Evolutionary conservation across 2,329 filamentous ascomycete genomes (phyloP).

Genomic region (Plenodomus lindquistii): DNA sequence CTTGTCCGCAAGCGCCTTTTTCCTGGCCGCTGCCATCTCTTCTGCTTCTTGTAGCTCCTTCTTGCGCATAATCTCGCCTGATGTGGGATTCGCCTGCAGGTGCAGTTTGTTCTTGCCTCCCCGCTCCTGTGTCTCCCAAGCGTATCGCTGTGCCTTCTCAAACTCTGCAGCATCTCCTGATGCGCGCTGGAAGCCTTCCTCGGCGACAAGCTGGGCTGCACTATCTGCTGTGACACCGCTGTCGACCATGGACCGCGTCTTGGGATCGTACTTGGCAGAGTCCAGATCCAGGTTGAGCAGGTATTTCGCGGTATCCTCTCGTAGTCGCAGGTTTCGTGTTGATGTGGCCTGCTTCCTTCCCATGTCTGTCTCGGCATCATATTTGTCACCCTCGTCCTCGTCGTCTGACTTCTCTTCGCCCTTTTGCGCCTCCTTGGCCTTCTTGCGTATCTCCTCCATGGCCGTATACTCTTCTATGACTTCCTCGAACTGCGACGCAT

Average conservation of each 20-base stretch:
- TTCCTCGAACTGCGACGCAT: conserved; percentile 78
- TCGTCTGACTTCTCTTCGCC: conserved; percentile 52
- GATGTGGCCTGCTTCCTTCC: conserved; percentile 89
- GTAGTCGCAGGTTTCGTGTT: conserved; percentile 84
- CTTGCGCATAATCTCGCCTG: conserved; percentile 81
- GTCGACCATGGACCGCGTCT: conserved; percentile 89
- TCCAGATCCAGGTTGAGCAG: conserved; percentile 92
- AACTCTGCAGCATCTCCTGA: conserved; percentile 94
- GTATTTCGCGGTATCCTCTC: conserved; percentile 98
- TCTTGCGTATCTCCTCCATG: conserved; percentile 72
- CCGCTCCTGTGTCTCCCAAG: conserved; percentile 92
- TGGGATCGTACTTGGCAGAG: conserved; percentile 96
- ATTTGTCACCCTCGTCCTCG: conserved; percentile 63
- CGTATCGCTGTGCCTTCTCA: conserved; percentile 83
- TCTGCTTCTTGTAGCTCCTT: conserved; percentile 77
- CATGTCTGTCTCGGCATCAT: conserved; percentile 97
- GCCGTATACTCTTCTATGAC: conserved; percentile 91
- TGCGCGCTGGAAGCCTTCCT: conserved; percentile 87
- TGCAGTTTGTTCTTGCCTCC: conserved; percentile 79
- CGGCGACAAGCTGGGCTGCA: conserved; percentile 80
- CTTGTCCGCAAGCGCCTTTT: conserved; percentile 74
- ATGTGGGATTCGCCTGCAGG: conserved; percentile 94
- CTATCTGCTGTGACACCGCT: conserved; percentile 78
- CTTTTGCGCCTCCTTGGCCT: conserved; percentile 45
- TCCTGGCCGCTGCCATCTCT: conserved; percentile 67